Conservation (phyloP, 371 early-diverging fungal genomes). For the Mortierella sp. region DNA sequence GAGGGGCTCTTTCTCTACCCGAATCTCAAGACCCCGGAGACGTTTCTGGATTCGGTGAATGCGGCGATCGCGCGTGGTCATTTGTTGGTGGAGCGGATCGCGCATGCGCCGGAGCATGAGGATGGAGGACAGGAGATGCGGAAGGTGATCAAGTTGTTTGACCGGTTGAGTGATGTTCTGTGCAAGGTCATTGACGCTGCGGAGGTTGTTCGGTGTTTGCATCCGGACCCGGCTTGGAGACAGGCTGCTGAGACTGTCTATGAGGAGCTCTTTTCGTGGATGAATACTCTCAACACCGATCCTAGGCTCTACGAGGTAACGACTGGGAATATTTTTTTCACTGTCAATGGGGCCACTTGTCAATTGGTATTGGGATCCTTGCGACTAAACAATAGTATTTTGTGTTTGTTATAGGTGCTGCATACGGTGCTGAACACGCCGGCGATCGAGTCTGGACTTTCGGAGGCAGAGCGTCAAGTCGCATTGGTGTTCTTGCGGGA, state of each 20-base stretch:
- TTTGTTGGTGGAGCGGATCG: slow-evolving; percentile 71
- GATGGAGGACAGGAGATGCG: slow-evolving; percentile 70
- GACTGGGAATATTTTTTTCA: neutral
- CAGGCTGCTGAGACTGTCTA: slow-evolving; percentile 87
- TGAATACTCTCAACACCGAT: slow-evolving; percentile 96
- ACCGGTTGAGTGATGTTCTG: slow-evolving; percentile 90
- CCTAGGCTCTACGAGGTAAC: slow-evolving; percentile 83
- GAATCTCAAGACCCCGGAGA: slow-evolving; percentile 39
- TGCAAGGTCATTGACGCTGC: slow-evolving; percentile 94
- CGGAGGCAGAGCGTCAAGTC: slow-evolving; percentile 81
- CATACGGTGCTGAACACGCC: slow-evolving; percentile 73
- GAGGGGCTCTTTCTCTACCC: slow-evolving; percentile 49
- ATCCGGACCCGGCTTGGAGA: slow-evolving; percentile 81
- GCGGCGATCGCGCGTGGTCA: slow-evolving; percentile 63
- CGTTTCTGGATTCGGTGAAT: slow-evolving; percentile 55
- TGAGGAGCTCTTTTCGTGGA: slow-evolving; percentile 80
- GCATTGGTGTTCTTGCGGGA: slow-evolving; percentile 89
- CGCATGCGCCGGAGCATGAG: slow-evolving; percentile 65
- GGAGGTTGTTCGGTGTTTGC: slow-evolving; percentile 93
- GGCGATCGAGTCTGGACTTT: slow-evolving; percentile 65
- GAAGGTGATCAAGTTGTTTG: slow-evolving; percentile 86
- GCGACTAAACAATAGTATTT: neutral
- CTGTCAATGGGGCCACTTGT: neutral
- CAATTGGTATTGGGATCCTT: neutral
- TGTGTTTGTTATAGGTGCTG: slow-evolving; percentile 64